Percentiles rank a stretch among this genome's conserved stretches.
Evolutionary conservation across 2,329 filamentous ascomycete species (phyloP).

Genomic region (Lithohypha guttulata): DNA sequence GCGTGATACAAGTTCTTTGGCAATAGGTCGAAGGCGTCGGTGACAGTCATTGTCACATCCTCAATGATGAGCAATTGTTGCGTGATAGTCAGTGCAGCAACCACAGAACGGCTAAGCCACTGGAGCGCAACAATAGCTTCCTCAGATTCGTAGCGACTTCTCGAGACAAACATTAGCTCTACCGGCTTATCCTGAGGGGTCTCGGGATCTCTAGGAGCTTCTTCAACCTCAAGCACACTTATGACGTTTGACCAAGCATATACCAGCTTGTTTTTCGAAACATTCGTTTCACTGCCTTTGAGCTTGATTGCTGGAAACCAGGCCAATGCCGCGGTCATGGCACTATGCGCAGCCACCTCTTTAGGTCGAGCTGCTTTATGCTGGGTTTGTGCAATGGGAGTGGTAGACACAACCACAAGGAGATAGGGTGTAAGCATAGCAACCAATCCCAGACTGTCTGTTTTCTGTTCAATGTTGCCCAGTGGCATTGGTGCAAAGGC

Average conservation of each 20-base stretch:
- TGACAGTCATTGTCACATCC: conserved; percentile 78
- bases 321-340: conserved; percentile 84
- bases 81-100: conserved; percentile 85
- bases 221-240: conserved; percentile 80
- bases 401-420: conserved; percentile 93
- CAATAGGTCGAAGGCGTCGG: conserved; percentile 85
- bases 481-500: conserved; percentile 83
- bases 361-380: conserved; percentile 87
- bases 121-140: conserved; percentile 94
- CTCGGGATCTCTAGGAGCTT: conserved; percentile 45
- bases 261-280: conserved; percentile 68
- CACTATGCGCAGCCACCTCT: conserved; percentile 77
- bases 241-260: conserved; percentile 99
- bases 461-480: conserved; percentile 84
- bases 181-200: conserved; percentile 64
- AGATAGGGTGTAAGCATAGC: conserved; percentile 94
- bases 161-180: conserved; percentile 65
- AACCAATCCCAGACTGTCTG: conserved; percentile 79
- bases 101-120: conserved; percentile 87
- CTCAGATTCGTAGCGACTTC: conserved; percentile 84
- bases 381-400: conserved; percentile 89
- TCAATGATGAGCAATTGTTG: conserved; percentile 88
- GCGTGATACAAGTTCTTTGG: conserved; percentile 86
- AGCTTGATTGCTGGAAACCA: conserved; percentile 96
- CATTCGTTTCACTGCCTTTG: conserved; percentile 60